A percentile compares a stretch with the other conserved stretches of the same genome.
Evolutionary conservation across 768 basidiomycete genomes (phyloP).

Genomic region (Xerocomellus dryophilus): DNA sequence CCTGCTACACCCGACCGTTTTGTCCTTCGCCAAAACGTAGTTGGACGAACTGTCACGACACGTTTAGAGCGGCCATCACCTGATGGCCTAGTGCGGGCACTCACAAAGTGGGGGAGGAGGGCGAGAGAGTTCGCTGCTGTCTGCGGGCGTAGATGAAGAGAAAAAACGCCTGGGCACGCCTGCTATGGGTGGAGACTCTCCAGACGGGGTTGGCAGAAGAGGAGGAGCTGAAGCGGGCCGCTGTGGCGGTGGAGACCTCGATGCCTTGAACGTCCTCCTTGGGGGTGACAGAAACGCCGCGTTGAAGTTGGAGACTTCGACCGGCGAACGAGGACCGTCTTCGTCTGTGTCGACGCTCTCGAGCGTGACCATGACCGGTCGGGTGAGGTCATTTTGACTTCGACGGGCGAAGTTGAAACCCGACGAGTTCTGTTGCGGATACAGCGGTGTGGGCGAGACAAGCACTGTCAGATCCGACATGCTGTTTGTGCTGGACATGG

Average conservation of each 20-base stretch:
- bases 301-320: slow-evolving; percentile 22
- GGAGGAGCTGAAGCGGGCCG: slow-evolving; percentile 27
- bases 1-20: slow-evolving; percentile 67
- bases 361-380: slow-evolving; percentile 34
- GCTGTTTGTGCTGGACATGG: no score
- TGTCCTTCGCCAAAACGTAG: slow-evolving; percentile 77
- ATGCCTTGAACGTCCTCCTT: slow-evolving; percentile 26
- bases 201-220: not conserved
- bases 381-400: slow-evolving; percentile 27
- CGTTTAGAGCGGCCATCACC: not conserved
- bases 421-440: slow-evolving; percentile 21
- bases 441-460: slow-evolving; percentile 30
- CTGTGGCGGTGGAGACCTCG: slow-evolving; percentile 8
- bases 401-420: slow-evolving; percentile 32
- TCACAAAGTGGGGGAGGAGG: slow-evolving; percentile 66
- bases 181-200: slow-evolving; percentile 4
- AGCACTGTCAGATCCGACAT: slow-evolving; percentile 36
- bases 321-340: slow-evolving; percentile 23
- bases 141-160: slow-evolving; percentile 11
- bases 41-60: slow-evolving; percentile 62
- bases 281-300: slow-evolving; percentile 26
- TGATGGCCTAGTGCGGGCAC: slow-evolving; percentile 23
- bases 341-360: slow-evolving; percentile 26
- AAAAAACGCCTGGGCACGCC: slow-evolving; percentile 13
- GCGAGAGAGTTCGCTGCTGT: slow-evolving; percentile 44